A percentile compares a stretch with the other conserved stretches of the same genome.
Evolutionary conservation across 208 protist species (phyloP).

Genomic region (Trichomonas tenax): DNA sequence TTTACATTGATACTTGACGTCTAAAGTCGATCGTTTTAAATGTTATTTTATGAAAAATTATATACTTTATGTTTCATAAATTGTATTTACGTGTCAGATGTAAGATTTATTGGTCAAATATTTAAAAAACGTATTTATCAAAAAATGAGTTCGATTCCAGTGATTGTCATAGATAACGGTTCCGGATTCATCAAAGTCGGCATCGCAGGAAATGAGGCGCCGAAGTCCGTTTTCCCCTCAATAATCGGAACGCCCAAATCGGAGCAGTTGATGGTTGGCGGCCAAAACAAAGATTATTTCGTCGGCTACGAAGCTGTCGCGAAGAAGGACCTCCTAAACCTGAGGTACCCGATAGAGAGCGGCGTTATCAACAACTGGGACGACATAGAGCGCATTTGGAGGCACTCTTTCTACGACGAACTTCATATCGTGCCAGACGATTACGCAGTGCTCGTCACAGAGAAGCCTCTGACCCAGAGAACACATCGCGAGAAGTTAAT

Average conservation of each 20-base stretch:
- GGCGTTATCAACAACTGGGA: conserved; percentile 90
- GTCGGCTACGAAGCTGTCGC: conserved; percentile 74
- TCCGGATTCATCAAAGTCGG: conserved; percentile 62
- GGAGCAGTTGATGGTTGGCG: conserved; percentile 21
- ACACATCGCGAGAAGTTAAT: conserved; percentile 64
- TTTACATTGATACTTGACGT: no score
- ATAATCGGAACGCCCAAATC: conserved; percentile 25
- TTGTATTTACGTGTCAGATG: no score
- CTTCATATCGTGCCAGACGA: conserved; percentile 80
- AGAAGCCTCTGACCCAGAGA: conserved; percentile 62
- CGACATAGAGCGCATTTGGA: conserved; percentile 87
- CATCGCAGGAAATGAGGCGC: conserved; percentile 69
- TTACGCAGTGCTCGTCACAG: conserved; percentile 73
- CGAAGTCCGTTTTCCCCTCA: conserved; percentile 28
- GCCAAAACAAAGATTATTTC: conserved; percentile 68
- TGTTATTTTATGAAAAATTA: no score
- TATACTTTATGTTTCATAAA: no score
- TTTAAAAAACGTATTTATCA: no score
- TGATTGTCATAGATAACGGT: conserved; percentile 72
- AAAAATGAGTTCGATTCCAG: background rate
- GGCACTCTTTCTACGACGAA: conserved; percentile 95
- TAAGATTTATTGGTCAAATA: no score
- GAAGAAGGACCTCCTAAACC: conserved; percentile 75
- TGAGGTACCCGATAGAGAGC: conserved; percentile 70
- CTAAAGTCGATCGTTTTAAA: no score